Conservation (phyloP, 768 basidiomycete genomes). For the Tricholoma hemisulphureum region DNA sequence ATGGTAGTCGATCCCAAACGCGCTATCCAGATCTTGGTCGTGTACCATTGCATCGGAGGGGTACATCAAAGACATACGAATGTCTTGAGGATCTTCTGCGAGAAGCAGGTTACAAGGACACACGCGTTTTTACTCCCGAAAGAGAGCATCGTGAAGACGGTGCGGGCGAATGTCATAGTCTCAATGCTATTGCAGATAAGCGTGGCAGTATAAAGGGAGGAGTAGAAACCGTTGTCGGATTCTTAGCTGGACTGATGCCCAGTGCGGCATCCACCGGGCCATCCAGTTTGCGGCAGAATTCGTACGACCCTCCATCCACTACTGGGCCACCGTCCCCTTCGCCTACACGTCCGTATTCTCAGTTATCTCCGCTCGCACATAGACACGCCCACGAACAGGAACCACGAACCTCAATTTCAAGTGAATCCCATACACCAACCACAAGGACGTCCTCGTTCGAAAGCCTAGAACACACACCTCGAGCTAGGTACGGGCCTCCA, state of each 20-base stretch:
- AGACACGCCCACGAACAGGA: slow-evolving; percentile 15
- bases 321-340: background rate
- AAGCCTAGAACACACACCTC: slow-evolving; percentile 30
- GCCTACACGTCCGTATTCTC: slow-evolving; percentile 22
- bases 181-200: slow-evolving; percentile 25
- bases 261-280: slow-evolving; percentile 26
- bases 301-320: slow-evolving; percentile 5
- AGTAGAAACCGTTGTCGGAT: slow-evolving; percentile 65
- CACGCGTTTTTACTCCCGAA: slow-evolving; percentile 86
- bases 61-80: slow-evolving; percentile 80
- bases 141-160: slow-evolving; percentile 47
- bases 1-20: slow-evolving; percentile 37
- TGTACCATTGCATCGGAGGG: slow-evolving; percentile 74
- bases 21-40: slow-evolving; percentile 66
- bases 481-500: slow-evolving; percentile 11
- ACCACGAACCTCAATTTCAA: slow-evolving; percentile 12
- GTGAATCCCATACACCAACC: slow-evolving; percentile 27
- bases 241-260: slow-evolving; percentile 62
- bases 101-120: slow-evolving; percentile 92
- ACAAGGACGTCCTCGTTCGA: slow-evolving; percentile 34
- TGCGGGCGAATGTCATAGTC: slow-evolving; percentile 26
- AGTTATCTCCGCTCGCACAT: slow-evolving; percentile 33
- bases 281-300: slow-evolving; percentile 16
- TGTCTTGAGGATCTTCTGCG: slow-evolving; percentile 80
- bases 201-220: slow-evolving; percentile 45